These are phyloP conservation scores for Metschnikowia henanensis DNA, from an alignment of 805 yeast genomes.

Conservation along the genomic window DNA sequence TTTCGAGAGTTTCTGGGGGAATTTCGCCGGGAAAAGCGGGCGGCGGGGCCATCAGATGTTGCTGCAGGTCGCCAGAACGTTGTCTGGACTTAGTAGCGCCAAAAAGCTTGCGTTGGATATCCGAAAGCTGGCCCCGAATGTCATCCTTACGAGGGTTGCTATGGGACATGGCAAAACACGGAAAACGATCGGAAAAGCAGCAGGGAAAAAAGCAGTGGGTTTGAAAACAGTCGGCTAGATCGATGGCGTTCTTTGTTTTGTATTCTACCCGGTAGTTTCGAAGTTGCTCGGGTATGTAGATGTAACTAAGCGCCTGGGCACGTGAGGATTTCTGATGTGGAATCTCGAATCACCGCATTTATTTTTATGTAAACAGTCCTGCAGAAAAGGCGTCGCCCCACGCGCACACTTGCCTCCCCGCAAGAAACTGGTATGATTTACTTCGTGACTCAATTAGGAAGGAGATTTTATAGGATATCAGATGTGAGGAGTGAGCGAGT, in stretches of 20 bases:
- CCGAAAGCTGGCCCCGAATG: slow-evolving; percentile 40
- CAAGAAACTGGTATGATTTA: too few species aligned
- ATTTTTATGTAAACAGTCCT: slow-evolving; percentile 2
- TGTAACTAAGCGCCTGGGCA: background rate
- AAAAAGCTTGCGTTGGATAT: slow-evolving; percentile 37
- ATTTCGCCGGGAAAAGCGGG: background rate
- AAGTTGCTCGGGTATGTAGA: background rate
- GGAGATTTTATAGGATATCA: too few species aligned
- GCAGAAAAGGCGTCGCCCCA: background rate
- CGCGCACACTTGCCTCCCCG: background rate
- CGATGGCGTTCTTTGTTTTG: background rate
- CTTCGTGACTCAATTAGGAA: too few species aligned
- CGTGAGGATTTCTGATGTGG: slow-evolving; percentile 1
- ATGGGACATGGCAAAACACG: slow-evolving; percentile 14
- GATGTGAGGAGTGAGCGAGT: too few species aligned
- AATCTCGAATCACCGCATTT: background rate
- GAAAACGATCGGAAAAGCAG: background rate
- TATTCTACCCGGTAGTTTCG: background rate
- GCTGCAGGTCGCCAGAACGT: background rate
- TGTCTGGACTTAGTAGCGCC: slow-evolving; percentile 14
- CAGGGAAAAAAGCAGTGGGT: background rate
- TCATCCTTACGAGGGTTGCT: slow-evolving; percentile 24
- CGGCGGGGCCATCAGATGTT: background rate
- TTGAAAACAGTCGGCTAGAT: background rate
- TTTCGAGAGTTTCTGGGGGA: slow-evolving; percentile 2